Evolutionary conservation across 805 yeast species (phyloP).

Genomic region (Candida pini): DNA sequence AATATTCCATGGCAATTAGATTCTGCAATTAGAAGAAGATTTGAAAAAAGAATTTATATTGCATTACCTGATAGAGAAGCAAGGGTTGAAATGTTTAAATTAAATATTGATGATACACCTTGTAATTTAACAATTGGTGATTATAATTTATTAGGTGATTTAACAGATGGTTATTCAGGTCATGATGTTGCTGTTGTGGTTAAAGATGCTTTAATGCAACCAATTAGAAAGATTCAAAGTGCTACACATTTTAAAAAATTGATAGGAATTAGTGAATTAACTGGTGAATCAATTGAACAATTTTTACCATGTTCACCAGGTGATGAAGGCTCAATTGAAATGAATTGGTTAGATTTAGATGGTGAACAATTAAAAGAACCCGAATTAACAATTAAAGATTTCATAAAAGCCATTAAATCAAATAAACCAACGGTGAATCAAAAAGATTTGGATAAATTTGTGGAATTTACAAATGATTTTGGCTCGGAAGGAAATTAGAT

Average conservation of each 20-base stretch:
- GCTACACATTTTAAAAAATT: conserved; percentile 90
- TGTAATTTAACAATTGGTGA: conserved; percentile 72
- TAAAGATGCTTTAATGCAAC: conserved; percentile 96
- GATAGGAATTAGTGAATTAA: conserved; percentile 33
- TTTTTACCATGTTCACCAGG: conserved; percentile 97
- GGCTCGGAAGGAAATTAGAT: conserved; percentile 92
- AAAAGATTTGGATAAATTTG: conserved; percentile 74
- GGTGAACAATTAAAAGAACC: conserved; percentile 91
- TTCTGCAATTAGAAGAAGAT: conserved; percentile 94
- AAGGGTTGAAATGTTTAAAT: conserved; percentile 86
- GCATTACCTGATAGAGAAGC: conserved; percentile 94
- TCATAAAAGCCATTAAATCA: conserved; percentile 83
- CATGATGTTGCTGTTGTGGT: conserved; percentile 96
- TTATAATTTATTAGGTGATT: conserved; percentile 70
- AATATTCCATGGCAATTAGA: conserved; percentile 99
- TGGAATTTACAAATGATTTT: conserved; percentile 86
- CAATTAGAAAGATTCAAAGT: conserved; percentile 88
- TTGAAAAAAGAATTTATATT: conserved; percentile 91
- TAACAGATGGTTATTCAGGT: conserved; percentile 98
- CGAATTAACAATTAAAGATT: conserved; percentile 81
- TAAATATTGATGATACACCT: conserved; percentile 88
- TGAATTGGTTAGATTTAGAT: conserved; percentile 89
- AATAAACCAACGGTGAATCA: conserved; percentile 94
- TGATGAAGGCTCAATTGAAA: conserved; percentile 76
- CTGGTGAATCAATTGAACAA: conserved; percentile 35